These are phyloP conservation scores for Calonectria multiphialidica DNA, from an alignment of 2,329 filamentous ascomycete genomes.

Conservation along the genomic window DNA sequence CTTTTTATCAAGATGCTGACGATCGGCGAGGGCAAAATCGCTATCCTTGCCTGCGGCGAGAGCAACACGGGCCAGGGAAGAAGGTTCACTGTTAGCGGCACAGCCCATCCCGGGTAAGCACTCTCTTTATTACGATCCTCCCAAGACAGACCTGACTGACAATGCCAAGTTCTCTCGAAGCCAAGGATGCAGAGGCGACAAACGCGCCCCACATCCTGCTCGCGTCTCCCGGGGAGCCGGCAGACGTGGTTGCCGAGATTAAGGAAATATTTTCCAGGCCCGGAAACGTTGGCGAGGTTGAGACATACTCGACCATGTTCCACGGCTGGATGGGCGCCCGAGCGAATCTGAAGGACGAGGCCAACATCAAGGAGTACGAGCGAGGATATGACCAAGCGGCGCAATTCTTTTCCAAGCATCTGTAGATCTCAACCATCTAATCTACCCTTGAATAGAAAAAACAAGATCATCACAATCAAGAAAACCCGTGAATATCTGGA, in stretches of 20 bases:
- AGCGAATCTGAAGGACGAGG: constrained; percentile 58
- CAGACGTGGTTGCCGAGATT: constrained; percentile 57
- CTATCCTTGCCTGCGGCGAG: constrained; percentile 51
- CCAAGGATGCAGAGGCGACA: constrained; percentile 55
- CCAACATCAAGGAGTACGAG: constrained; percentile 60
- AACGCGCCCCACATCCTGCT: constrained; percentile 62
- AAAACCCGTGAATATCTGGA: too few species aligned
- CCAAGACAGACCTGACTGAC: too few species aligned
- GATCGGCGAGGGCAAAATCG: constrained; percentile 51
- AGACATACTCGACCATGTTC: constrained; percentile 62
- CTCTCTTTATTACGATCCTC: too few species aligned
- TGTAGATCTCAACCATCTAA: constrained; percentile 38
- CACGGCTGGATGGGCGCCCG: constrained; percentile 72
- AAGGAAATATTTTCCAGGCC: constrained; percentile 51
- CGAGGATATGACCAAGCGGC: constrained; percentile 61
- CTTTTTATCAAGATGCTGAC: background rate
- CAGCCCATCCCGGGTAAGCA: constrained; percentile 47
- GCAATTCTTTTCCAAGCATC: constrained; percentile 57
- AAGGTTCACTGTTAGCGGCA: constrained; percentile 50
- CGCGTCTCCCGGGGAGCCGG: constrained; percentile 62
- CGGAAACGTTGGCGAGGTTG: constrained; percentile 56
- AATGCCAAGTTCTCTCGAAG: constrained; percentile 46
- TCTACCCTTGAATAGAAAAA: background rate
- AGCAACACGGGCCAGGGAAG: constrained; percentile 50
- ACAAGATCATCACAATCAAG: background rate